Base-by-base conservation (phyloP, 192 early-diverging fungal species). In the Backusella luteola region DNA sequence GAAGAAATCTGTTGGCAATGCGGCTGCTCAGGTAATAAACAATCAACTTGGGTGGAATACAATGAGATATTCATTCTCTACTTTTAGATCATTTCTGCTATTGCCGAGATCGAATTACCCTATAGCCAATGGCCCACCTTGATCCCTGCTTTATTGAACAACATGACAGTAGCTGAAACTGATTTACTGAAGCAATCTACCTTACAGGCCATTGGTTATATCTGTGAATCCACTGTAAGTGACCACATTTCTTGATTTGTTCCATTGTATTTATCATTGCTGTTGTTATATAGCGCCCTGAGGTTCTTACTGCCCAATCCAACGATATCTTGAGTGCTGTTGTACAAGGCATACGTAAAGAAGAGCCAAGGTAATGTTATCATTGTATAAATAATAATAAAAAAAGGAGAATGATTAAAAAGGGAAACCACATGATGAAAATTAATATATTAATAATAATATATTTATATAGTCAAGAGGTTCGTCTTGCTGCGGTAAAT, bases 51-150 rank as follows among this genome's bases (percentile, higher is more conserved):
- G 3, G 32, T 32, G 32, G 2, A 32, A 32, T 32, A 32, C 32
- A 32, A 32, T 3, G 32, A 32, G 32, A 38, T 11, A 32, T 0
- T 68, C 7, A 19, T 53, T 56, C 38, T 68, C 39, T 38, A 59
- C 6, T 52, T 9, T 15, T 79, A 94, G 90, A 87, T 93, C 53
- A 87, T 98, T 78, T 89, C 96, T 52, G 97, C 96, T 52, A 95
- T 99, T 80, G 94, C 94, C 17, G 93, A 90, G 71, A 94, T 98
- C 36, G 98, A 99, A 80, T 87, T 99, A 69, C 96, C 97, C n/a
- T 79, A 82, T 42, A 81, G 88, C 4, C 86, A 92, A 81, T 99
- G 98, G 98, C 84, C 84, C 29, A 95, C 97, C 66, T 83, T 98
- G 63, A 97, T 99, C 80, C 83, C 82, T 39, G 84, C 83, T 41